Conservation (phyloP, 495 filamentous ascomycete species). For the Xylaria longipes region DNA sequence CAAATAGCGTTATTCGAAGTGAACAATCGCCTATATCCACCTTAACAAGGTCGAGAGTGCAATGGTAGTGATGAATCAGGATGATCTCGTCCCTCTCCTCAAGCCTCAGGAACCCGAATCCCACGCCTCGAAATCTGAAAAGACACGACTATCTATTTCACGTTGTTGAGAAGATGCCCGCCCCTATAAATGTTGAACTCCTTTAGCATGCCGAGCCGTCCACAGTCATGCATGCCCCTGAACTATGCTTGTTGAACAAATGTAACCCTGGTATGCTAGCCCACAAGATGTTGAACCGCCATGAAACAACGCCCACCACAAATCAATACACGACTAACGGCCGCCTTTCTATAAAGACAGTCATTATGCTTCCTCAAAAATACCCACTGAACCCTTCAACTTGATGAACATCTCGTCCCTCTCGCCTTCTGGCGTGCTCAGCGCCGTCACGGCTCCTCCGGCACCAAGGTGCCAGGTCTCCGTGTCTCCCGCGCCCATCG, state of each 20-base stretch:
- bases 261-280: not conserved
- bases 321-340: not conserved
- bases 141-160: not conserved
- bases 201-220: not conserved
- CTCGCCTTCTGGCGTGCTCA: slow-evolving; percentile 79
- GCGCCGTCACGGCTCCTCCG: slow-evolving; percentile 83
- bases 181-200: slow-evolving; percentile 17
- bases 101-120: no score
- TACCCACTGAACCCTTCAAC: slow-evolving; percentile 67
- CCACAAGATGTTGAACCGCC: slow-evolving; percentile 15
- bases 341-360: not conserved
- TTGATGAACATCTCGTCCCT: slow-evolving; percentile 93
- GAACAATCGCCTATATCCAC: not conserved
- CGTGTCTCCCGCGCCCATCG: slow-evolving; percentile 24
- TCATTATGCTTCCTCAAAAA: slow-evolving; percentile 52
- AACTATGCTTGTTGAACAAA: slow-evolving; percentile 12
- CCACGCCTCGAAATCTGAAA: not conserved
- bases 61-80: not conserved
- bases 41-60: not conserved
- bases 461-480: slow-evolving; percentile 84
- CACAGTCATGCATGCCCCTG: not conserved
- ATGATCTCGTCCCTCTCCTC: not conserved
- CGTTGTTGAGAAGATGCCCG: slow-evolving; percentile 19
- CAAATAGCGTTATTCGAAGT: not conserved
- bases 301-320: not conserved